Base-by-base conservation (phyloP, 2,329 filamentous ascomycete species). In the Rhynchosporium agropyri region DNA sequence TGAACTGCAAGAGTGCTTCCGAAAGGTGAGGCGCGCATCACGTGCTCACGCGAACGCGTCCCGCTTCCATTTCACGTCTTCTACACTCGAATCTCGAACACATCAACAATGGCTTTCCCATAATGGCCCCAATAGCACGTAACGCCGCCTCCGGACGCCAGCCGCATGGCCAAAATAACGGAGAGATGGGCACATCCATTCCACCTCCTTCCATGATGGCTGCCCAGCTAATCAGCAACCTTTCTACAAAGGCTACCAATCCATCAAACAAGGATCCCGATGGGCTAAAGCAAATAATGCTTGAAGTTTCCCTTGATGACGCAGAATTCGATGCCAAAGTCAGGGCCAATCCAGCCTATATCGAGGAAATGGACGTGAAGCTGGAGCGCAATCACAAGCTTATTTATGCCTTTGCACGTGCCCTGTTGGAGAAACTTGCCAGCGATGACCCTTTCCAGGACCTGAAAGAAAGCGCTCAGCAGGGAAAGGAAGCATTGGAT, bases 161-260 rank as follows among this genome's bases (percentile, higher is more conserved):
- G 12, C 49, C 60, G 9, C 62, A 69, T 66, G 65, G 65, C 42
- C 43, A 60, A 13, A 42, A 53, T n/a, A 65, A 67, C 66, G 67
- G 66, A 29, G 63, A 57, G 3, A 45, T 58, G 45, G 63, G 55
- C 42, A 61, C 33, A 13, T 67, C 68, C 29, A 66, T 73, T 31
- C 55, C 79, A 60, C 86, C 87, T 45, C 89, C 92, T 12, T 97
- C 93, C 15, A 96, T 92, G 9, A 83, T 97, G 71, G 92, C 93
- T 58, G 91, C 91, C 12, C 91, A 96, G 76, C 87, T 97, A 62
- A 91, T 95, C 67, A 88, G 91, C 74, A 91, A 91, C 74, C 87
- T 92, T 66, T 86, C 89, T 49, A 84, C 89, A 28, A 84, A 84
- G 56, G 83, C 58, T 83, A 81, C 65, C 85, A 83, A 50, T 83